Evolutionary conservation across 2,329 filamentous ascomycete genomes (phyloP), one percentile per base, ranked within the genome.

Genomic region (Eutypa lata): DNA sequence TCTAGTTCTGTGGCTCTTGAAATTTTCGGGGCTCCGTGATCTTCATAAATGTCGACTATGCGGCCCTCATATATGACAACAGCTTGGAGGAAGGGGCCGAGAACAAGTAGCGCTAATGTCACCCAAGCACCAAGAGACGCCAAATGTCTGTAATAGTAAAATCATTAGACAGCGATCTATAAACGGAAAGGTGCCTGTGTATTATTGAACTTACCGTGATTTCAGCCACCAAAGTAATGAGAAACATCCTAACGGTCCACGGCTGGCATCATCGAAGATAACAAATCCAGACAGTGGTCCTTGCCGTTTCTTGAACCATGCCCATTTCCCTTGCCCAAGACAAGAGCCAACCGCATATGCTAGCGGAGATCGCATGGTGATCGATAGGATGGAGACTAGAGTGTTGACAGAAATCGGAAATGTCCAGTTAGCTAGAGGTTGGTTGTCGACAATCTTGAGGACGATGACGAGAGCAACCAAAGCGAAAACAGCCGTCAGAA

Each of bases 301-400:
- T 7, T 40, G 26, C 13, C 52, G 24, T 14, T 45, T 50, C 3
- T 22, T 54, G 19, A 57, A 57, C 49, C 49, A 52, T n/a, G 47
- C 18, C 52, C 54, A 57, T 38, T 57, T 57, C 14, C 35, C 54
- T 33, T 57, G 54, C 6, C 52, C 47, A 7, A 57, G 21, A 22
- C 54, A 54, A 7, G 52, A 54, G 11, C 54, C 49, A 5, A 54
- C 31, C 3, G 44, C 54, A 26, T 48, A 52, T 13, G 49, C 52
- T 18, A 57, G 26, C 13, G 54, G 47, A 3, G 48, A 48, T 24
- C 31, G 31, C 7, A 48, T 46, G 18, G 45, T 21, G 7, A 48
- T 35, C 14, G 56, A 45, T 6, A 56, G 47, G 0, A 50, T 46
- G 8, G 52, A 54, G 19, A 54, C 31, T 14, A 54, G 19, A 16